Evolutionary conservation across 169 alveolate genomes (phyloP).

Genomic region (Perkinsus chesapeaki): DNA sequence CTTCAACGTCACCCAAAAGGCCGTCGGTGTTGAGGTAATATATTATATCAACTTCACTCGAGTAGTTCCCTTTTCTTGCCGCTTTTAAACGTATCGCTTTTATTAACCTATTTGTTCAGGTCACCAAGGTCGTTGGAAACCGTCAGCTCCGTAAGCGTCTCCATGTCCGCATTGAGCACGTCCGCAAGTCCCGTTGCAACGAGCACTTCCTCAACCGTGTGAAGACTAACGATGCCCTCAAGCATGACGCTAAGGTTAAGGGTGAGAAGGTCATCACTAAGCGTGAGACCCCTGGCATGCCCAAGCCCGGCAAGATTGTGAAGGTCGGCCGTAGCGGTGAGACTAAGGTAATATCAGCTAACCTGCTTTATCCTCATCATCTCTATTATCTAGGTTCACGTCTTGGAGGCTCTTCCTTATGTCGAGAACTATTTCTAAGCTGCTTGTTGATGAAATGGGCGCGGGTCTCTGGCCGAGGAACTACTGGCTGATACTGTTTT

Average conservation of each 20-base stretch:
- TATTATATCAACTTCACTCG: background rate
- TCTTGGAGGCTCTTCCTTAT: conserved; percentile 27
- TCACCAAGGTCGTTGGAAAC: conserved; percentile 93
- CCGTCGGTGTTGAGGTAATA: conserved; percentile 86
- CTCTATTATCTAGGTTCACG: background rate
- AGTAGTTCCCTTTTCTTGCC: background rate
- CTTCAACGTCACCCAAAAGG: conserved; percentile 90
- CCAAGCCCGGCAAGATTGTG: conserved; percentile 59
- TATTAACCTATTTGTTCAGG: background rate
- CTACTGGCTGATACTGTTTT: background rate
- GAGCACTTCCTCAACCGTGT: conserved; percentile 91
- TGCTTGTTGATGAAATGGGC: background rate
- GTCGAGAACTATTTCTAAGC: conserved; percentile 17
- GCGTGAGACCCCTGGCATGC: conserved; percentile 51
- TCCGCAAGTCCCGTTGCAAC: conserved; percentile 90
- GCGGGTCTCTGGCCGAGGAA: background rate
- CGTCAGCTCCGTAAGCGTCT: conserved; percentile 90
- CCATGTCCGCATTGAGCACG: conserved; percentile 95
- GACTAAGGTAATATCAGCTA: conserved; percentile 9
- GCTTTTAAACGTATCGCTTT: background rate
- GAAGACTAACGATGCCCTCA: conserved; percentile 74
- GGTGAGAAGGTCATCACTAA: conserved; percentile 50
- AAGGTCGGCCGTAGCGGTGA: conserved; percentile 49
- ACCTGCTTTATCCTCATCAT: background rate
- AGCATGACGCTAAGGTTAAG: conserved; percentile 79